Percentiles rank a stretch among this genome's conserved stretches.
Conservation (phyloP, 306 rosid species). For the Quercus variabilis region DNA sequence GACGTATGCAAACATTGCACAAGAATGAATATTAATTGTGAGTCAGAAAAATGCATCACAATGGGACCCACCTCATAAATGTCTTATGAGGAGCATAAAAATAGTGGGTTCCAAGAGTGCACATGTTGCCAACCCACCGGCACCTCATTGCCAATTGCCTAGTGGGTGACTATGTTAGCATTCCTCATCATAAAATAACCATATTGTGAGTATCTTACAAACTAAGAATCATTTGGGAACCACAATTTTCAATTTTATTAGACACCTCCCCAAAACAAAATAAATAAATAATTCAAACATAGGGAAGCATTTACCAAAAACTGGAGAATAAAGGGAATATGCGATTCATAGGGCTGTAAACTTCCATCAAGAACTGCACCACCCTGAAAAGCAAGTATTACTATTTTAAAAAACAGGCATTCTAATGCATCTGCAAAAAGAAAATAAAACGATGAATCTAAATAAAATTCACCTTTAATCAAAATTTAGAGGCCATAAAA, state of each 20-base stretch:
- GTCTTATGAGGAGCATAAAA: background rate
- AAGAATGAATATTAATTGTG: background rate
- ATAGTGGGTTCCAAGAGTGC: background rate
- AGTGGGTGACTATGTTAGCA: background rate
- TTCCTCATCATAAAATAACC: background rate
- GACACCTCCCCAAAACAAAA: background rate
- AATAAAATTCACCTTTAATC: background rate
- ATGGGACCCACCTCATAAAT: background rate
- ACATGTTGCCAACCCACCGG: background rate
- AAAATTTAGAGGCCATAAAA: background rate
- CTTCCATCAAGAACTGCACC: slow-evolving; percentile 11
- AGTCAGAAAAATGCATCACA: background rate
- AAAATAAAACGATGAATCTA: background rate
- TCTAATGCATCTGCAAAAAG: background rate
- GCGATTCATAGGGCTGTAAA: no score
- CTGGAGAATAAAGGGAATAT: slow-evolving; percentile 20
- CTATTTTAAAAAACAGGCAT: background rate
- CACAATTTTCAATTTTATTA: slow-evolving; percentile 7
- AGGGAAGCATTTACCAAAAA: slow-evolving; percentile 40
- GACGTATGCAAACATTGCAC: background rate
- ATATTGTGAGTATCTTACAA: background rate
- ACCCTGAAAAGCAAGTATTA: background rate
- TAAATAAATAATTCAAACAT: background rate
- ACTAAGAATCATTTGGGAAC: slow-evolving; percentile 2
- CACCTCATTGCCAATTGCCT: background rate